A percentile compares a stretch with the other conserved stretches of the same genome.
Conservation (phyloP, 768 basidiomycete species). For the Podaxis sp. region DNA sequence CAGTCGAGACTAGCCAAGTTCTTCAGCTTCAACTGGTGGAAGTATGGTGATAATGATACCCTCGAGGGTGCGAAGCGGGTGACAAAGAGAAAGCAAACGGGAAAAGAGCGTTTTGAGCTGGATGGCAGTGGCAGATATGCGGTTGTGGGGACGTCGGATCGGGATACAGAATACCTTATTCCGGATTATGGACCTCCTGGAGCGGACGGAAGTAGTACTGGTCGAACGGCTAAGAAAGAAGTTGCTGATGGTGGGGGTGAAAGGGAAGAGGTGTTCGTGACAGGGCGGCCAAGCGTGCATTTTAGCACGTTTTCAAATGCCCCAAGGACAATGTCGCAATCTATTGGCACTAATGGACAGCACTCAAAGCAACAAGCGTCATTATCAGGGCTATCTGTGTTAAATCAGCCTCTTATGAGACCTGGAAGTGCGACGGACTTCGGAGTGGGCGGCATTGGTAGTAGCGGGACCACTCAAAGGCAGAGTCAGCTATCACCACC, state of each 20-base stretch:
- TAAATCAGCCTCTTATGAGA: constrained; percentile 6
- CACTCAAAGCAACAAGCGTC: not conserved
- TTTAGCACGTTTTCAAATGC: not conserved
- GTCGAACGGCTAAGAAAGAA: not conserved
- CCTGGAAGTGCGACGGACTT: not conserved
- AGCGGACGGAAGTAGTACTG: not conserved
- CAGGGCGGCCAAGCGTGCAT: not conserved
- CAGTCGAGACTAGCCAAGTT: not conserved
- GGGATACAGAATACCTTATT: not conserved
- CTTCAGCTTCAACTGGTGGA: not conserved
- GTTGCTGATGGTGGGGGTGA: not conserved
- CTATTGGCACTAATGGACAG: not conserved
- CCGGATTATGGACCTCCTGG: not conserved
- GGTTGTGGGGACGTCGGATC: constrained; percentile 1
- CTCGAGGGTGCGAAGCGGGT: not conserved
- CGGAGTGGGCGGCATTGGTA: not conserved
- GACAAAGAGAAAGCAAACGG: not conserved
- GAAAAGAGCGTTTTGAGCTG: not conserved
- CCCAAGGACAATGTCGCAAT: not conserved
- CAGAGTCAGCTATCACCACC: not conserved
- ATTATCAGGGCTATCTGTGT: constrained; percentile 3
- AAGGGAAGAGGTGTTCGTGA: not conserved
- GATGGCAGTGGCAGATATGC: constrained; percentile 2
- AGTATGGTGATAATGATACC: not conserved
- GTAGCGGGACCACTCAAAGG: not conserved